Base-by-base conservation (phyloP, 2,329 filamentous ascomycete genomes). In the Microcyclospora pomicola region DNA sequence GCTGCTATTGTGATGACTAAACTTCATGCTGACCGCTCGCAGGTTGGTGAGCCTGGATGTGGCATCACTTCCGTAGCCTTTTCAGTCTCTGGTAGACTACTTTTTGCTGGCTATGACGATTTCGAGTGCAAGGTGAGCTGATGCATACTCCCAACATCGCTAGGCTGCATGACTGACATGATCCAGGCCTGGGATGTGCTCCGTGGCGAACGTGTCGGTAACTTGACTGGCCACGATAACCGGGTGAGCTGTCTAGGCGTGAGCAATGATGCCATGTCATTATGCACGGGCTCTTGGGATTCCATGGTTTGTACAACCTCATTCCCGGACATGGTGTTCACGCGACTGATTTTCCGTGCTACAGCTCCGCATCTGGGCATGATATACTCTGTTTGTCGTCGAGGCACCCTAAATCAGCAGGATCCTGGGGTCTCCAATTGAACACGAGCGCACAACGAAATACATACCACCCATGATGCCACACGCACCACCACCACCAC, bases 231-330 rank as follows among this genome's bases (percentile, higher is more conserved):
- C 54, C 91, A 98, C 64, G 88, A 96, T 66, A 98, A 98, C 71
- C 82, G 91, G 51, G 91, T 98, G 60, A 96, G 88, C 75, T 98
- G 91, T 66, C 69, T 98, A 59, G 91, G 91, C 50, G 91, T 98
- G 53, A 96, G 88, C 72, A 96, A 96, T 63, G 91, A 98, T 59
- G 91, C 88, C 46, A 94, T 96, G 69, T 96, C 88, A 70, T 72
- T 98, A 68, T 96, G 91, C 75, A 98, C 91, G 58, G 91, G 91
- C 63, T 98, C 91, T 51, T 98, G 91, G 91, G 91, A 98, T 68
- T 95, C 91, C 56, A 74, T 94, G 72, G 91, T 96, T 6, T 31
- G 30, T 31, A n/a, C 30, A n/a, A n/a, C 12, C 14, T 31, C 14
- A 31, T 31, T 31, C 4, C 19, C 19, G 19, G 19, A 24, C 7